Evolutionary conservation across 768 basidiomycete genomes (phyloP).

Genomic region (Lentinula aciculospora): DNA sequence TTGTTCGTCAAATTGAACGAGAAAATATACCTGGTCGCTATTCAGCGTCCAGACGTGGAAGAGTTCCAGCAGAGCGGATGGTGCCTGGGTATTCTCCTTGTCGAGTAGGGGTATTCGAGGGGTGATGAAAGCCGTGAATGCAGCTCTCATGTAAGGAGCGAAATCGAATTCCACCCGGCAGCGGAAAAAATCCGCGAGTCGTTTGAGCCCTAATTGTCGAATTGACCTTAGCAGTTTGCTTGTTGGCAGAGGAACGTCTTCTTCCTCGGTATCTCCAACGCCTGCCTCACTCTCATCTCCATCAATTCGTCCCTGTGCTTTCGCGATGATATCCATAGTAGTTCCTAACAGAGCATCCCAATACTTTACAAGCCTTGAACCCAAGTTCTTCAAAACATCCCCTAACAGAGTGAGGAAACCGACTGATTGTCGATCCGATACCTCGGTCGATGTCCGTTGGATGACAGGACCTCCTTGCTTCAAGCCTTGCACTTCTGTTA

Average conservation of each 20-base stretch:
- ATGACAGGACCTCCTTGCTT: constrained; percentile 14
- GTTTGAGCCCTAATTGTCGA: constrained; percentile 80
- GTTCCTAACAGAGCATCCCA: constrained; percentile 77
- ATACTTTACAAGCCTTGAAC: constrained; percentile 56
- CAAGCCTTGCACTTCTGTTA: constrained; percentile 30
- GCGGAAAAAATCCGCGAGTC: constrained; percentile 85
- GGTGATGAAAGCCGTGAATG: constrained; percentile 70
- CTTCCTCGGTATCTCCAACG: constrained; percentile 29
- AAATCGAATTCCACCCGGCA: constrained; percentile 72
- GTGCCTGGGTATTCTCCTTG: constrained; percentile 86
- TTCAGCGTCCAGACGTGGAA: constrained; percentile 72
- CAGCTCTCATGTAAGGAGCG: constrained; percentile 55
- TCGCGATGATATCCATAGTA: constrained; percentile 57
- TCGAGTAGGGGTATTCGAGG: constrained; percentile 75
- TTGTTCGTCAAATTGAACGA: constrained; percentile 64
- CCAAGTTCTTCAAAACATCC: constrained; percentile 79
- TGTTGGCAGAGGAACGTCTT: constrained; percentile 19
- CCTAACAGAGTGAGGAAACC: constrained; percentile 85
- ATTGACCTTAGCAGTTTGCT: constrained; percentile 52
- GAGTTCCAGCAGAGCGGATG: constrained; percentile 83
- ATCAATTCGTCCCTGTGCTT: constrained; percentile 58
- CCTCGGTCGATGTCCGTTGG: constrained; percentile 14
- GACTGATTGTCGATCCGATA: constrained; percentile 61
- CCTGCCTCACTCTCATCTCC: constrained; percentile 29
- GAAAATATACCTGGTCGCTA: constrained; percentile 48